Evolutionary conservation across 129 eudicot genomes (phyloP).

Genomic region (Apium graveolens): DNA sequence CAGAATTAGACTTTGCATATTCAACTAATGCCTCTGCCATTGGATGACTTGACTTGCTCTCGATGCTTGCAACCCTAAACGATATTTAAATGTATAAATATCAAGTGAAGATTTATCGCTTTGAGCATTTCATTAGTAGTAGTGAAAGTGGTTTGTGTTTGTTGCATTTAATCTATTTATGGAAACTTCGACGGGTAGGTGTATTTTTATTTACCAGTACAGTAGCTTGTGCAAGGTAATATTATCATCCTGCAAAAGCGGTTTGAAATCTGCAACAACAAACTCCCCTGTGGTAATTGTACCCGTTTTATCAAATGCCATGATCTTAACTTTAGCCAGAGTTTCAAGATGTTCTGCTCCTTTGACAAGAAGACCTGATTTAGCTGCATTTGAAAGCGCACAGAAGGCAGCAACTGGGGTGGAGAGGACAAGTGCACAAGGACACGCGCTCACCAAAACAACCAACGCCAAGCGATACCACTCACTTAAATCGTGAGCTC

Average conservation of each 20-base stretch:
- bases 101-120: neutral
- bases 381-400: slow-evolving; percentile 85
- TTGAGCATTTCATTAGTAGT: neutral
- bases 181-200: neutral
- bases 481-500: slow-evolving; percentile 33
- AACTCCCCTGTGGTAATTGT: slow-evolving; percentile 90
- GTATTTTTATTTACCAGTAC: slow-evolving; percentile 41
- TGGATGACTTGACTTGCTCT: slow-evolving; percentile 91
- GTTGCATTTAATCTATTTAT: neutral
- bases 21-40: slow-evolving; percentile 75
- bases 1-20: slow-evolving; percentile 36
- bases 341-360: slow-evolving; percentile 87
- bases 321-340: slow-evolving; percentile 52
- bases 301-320: slow-evolving; percentile 96
- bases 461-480: slow-evolving; percentile 90
- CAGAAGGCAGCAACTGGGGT: slow-evolving; percentile 91
- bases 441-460: slow-evolving; percentile 87
- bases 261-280: slow-evolving; percentile 42
- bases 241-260: slow-evolving; percentile 30
- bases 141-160: neutral
- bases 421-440: slow-evolving; percentile 92
- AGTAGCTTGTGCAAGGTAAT: slow-evolving; percentile 35
- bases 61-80: slow-evolving; percentile 76
- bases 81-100: neutral
- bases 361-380: slow-evolving; percentile 68